These are phyloP conservation scores for Trichoderma cornu-damae DNA, from an alignment of 2,329 filamentous ascomycete genomes.

Conservation along the genomic window DNA sequence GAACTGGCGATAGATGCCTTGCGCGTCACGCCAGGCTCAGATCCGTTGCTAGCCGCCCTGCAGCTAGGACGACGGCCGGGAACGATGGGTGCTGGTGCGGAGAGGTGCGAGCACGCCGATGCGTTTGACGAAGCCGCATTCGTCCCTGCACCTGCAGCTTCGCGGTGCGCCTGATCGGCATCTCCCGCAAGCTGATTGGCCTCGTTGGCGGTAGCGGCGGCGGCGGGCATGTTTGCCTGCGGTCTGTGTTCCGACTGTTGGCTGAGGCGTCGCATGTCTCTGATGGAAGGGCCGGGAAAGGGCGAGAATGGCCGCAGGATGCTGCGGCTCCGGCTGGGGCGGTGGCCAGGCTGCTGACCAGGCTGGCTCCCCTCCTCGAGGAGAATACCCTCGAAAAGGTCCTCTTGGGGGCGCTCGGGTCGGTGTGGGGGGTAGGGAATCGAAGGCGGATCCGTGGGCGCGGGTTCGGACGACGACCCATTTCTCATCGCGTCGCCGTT, in stretches of 20 bases:
- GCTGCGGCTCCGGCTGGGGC: slow-evolving; percentile 9
- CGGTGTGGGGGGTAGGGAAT: slow-evolving; percentile 20
- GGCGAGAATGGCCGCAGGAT: slow-evolving; percentile 12
- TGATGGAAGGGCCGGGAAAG: slow-evolving; percentile 1
- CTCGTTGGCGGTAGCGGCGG: background rate
- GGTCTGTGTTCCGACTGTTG: slow-evolving; percentile 9
- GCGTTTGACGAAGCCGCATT: slow-evolving; percentile 3
- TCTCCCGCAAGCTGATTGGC: slow-evolving; percentile 5
- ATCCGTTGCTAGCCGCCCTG: background rate
- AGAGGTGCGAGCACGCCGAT: background rate
- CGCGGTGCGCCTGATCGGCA: slow-evolving; percentile 14
- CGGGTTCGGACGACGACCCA: background rate
- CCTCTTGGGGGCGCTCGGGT: slow-evolving; percentile 25
- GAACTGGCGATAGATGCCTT: slow-evolving; percentile 38
- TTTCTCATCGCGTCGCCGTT: slow-evolving; percentile 6
- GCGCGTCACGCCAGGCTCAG: slow-evolving; percentile 24
- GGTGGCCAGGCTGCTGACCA: background rate
- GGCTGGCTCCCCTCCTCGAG: background rate
- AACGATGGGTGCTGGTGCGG: background rate
- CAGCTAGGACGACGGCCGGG: slow-evolving; percentile 11
- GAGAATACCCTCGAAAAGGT: slow-evolving; percentile 15
- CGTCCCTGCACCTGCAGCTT: slow-evolving; percentile 6
- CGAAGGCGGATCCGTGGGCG: slow-evolving; percentile 9
- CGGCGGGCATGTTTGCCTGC: slow-evolving; percentile 1
- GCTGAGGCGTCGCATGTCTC: background rate